A percentile compares a stretch with the other conserved stretches of the same genome.
Conservation (phyloP, 345 rosid species). For the Lenwebbia sp. region DNA sequence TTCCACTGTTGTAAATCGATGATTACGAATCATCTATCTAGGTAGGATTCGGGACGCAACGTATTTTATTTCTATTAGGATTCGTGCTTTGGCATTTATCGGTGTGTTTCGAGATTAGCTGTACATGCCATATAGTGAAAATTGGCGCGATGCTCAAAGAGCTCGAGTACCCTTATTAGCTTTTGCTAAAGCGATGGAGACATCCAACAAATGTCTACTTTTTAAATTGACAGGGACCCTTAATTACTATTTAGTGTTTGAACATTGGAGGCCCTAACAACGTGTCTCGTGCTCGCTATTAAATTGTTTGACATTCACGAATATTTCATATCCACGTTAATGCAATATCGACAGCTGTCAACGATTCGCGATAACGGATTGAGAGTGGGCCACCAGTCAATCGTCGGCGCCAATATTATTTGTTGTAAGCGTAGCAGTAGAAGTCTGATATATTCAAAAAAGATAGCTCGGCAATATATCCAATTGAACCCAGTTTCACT, state of each 20-base stretch:
- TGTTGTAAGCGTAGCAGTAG: accelerated
- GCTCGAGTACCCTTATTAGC: background rate
- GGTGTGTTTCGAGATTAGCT: accelerated
- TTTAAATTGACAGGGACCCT: background rate
- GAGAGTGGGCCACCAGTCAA: background rate
- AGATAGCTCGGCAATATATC: accelerated
- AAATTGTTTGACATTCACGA: background rate
- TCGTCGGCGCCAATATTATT: accelerated
- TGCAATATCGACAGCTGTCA: background rate
- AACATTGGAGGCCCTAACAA: background rate
- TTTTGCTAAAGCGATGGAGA: background rate
- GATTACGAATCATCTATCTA: background rate
- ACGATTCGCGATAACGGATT: background rate
- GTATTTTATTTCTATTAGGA: background rate
- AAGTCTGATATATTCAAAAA: accelerated
- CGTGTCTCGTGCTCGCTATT: background rate
- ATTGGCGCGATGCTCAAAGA: background rate
- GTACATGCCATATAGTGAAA: accelerated
- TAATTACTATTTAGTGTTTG: background rate
- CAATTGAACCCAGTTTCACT: accelerated
- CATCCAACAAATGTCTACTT: background rate
- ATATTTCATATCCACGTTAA: background rate
- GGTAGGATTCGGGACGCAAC: background rate
- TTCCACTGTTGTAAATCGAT: background rate
- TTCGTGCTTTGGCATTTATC: background rate